Evolutionary conservation across 495 filamentous ascomycete species (phyloP).

Genomic region (Aspergillus diversus): DNA sequence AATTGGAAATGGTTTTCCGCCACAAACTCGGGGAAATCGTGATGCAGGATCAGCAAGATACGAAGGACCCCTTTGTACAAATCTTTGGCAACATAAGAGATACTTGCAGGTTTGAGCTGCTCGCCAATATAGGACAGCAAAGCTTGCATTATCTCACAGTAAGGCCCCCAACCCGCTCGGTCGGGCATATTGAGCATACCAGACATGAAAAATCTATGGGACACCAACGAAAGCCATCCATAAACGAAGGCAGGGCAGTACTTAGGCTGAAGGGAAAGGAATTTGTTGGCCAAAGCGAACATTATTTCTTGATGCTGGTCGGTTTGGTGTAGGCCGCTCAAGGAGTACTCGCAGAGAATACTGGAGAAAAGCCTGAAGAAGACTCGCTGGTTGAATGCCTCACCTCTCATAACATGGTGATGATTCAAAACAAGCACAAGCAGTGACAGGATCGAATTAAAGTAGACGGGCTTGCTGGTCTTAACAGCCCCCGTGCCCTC

Average conservation of each 20-base stretch:
- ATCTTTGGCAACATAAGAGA: slow-evolving; percentile 73
- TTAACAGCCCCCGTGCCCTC: slow-evolving; percentile 61
- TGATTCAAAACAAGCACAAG: slow-evolving; percentile 81
- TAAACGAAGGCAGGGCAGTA: slow-evolving; percentile 82
- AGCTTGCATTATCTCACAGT: slow-evolving; percentile 73
- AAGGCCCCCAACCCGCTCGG: slow-evolving; percentile 73
- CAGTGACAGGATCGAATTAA: slow-evolving; percentile 75
- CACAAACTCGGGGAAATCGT: slow-evolving; percentile 93
- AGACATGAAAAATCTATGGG: slow-evolving; percentile 87
- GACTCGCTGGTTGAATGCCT: slow-evolving; percentile 82
- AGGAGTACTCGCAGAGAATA: slow-evolving; percentile 71
- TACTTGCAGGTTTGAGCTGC: slow-evolving; percentile 72
- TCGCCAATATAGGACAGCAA: slow-evolving; percentile 77
- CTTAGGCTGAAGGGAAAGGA: slow-evolving; percentile 74
- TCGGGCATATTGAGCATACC: slow-evolving; percentile 70
- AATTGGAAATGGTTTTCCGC: slow-evolving; percentile 84
- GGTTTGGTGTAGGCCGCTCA: slow-evolving; percentile 47
- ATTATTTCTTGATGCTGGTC: slow-evolving; percentile 70
- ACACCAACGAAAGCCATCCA: slow-evolving; percentile 79
- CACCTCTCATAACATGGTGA: slow-evolving; percentile 79
- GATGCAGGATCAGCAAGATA: slow-evolving; percentile 81
- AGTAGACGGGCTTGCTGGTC: slow-evolving; percentile 62
- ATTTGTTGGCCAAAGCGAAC: slow-evolving; percentile 71
- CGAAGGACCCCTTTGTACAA: slow-evolving; percentile 84
- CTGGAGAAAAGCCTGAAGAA: slow-evolving; percentile 92